These are phyloP conservation scores for Favolaschia claudopus DNA, from an alignment of 768 basidiomycete genomes.

Conservation along the genomic window DNA sequence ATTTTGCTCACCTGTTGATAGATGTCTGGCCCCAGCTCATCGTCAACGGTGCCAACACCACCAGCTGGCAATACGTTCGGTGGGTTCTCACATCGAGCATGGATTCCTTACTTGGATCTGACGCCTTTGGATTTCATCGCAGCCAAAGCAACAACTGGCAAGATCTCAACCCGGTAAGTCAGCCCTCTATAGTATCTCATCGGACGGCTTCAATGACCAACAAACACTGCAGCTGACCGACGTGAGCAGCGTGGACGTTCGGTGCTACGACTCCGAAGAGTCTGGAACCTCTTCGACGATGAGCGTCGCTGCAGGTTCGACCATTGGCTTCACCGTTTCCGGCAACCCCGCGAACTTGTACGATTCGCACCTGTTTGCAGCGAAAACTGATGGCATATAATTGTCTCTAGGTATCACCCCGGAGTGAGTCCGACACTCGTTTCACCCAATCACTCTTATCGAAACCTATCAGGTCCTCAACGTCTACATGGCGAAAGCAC, in stretches of 20 bases:
- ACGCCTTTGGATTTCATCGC: background rate
- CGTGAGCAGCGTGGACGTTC: slow-evolving; percentile 17
- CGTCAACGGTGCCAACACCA: background rate
- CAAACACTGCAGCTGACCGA: slow-evolving; percentile 1
- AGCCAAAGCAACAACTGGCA: slow-evolving; percentile 27
- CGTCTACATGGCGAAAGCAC: slow-evolving; percentile 24
- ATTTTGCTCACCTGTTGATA: background rate
- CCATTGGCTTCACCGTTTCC: slow-evolving; percentile 8
- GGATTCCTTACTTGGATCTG: background rate
- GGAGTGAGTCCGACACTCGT: slow-evolving; percentile 2
- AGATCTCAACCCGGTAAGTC: slow-evolving; percentile 11
- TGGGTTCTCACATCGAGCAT: too few species aligned
- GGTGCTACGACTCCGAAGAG: slow-evolving; percentile 14
- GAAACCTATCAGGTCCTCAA: slow-evolving; percentile 5
- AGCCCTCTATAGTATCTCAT: background rate
- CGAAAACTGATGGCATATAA: too few species aligned
- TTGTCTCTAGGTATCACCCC: too few species aligned
- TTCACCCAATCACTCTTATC: background rate
- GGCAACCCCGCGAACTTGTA: slow-evolving; percentile 18
- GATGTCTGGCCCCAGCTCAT: slow-evolving; percentile 21
- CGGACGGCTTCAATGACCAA: background rate
- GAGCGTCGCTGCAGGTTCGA: slow-evolving; percentile 21
- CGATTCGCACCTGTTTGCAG: too few species aligned
- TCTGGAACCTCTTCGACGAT: slow-evolving; percentile 4
- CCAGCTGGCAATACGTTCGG: slow-evolving; percentile 23